Conservation (phyloP, 2,329 filamentous ascomycete genomes). For the Laburnicola sp. region DNA sequence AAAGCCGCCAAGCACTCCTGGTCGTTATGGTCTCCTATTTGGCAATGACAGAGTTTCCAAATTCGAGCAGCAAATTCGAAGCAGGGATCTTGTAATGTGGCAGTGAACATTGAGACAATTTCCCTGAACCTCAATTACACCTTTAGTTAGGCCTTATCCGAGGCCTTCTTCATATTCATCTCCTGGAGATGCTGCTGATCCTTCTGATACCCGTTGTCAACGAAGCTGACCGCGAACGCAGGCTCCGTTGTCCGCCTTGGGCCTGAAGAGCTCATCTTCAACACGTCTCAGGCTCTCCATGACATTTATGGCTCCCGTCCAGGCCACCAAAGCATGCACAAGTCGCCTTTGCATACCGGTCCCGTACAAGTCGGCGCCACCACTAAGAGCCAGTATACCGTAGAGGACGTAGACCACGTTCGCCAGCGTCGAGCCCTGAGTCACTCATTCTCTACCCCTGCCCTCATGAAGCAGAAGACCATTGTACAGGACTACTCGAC, state of each 20-base stretch:
- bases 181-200: too few relatives aligned
- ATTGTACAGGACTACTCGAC: conserved; percentile 42
- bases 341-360: neutral
- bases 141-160: too few relatives aligned
- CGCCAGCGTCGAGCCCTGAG: conserved; percentile 32
- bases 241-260: conserved; percentile 41
- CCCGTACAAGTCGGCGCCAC: neutral
- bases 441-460: conserved; percentile 40
- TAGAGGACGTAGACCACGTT: neutral
- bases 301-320: conserved; percentile 5
- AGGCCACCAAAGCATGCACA: conserved; percentile 13
- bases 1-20: too few relatives aligned
- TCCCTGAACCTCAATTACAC: too few relatives aligned
- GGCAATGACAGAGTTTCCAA: too few relatives aligned
- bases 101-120: too few relatives aligned
- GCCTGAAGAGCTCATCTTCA: conserved; percentile 42
- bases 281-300: conserved; percentile 1
- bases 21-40: too few relatives aligned
- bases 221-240: too few relatives aligned
- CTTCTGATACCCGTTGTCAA: too few relatives aligned
- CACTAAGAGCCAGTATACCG: neutral
- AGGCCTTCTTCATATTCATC: too few relatives aligned
- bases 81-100: too few relatives aligned
- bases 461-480: conserved; percentile 37
- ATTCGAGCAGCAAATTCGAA: too few relatives aligned